Evolutionary conservation across 148 eudicot genomes (phyloP), one percentile per base, ranked within the genome.

Genomic region (Rheum nobile): DNA sequence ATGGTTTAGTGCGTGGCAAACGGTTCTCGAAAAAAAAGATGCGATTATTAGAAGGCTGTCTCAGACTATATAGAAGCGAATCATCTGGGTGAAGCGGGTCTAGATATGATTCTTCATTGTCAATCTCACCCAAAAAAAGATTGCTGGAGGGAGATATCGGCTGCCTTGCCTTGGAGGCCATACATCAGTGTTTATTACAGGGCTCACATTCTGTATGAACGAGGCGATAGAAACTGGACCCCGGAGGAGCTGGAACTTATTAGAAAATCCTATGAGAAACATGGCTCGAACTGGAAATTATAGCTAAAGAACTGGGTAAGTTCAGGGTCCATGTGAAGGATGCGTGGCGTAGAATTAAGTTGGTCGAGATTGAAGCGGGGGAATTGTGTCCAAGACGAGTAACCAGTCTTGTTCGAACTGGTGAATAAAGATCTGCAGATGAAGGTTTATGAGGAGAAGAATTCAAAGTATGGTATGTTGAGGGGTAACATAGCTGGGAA

Each of bases 1-100:
- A 54, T 8, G 63, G 29, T 31, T 54, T 54, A 8, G 63, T 82
- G 44, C 77, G 38, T 10, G 87, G 87, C 31, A 77, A 79, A 73
- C 81, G 84, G 74, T 84, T 82, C 76, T 67, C 87, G 14, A 63
- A 54, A 77, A 81, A 84, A 54, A 84, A 79, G 85, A 84, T 74
- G 81, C 79, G 74, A 44, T 79, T 10, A 14, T 84, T 34, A 76
- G 42, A 78, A 61, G 22, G 79, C 87, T 37, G 85, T 84, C 11
- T 75, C 34, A 19, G 71, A 82, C 22, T 84, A 77, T 71, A 50
- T 84, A 29, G 83, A 82, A 35, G 75, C 19, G 35, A 76, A 75
- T 67, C 26, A 43, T 0, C 74, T 84, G 35, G 87, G 87, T 48
- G 81, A 82, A 77, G 72, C 74, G 32, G 84, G 87, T 70, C 26